phyloP scores from a whole-genome alignment of 257 asterid genomes.

The Solanum sparsipilum region DNA sequence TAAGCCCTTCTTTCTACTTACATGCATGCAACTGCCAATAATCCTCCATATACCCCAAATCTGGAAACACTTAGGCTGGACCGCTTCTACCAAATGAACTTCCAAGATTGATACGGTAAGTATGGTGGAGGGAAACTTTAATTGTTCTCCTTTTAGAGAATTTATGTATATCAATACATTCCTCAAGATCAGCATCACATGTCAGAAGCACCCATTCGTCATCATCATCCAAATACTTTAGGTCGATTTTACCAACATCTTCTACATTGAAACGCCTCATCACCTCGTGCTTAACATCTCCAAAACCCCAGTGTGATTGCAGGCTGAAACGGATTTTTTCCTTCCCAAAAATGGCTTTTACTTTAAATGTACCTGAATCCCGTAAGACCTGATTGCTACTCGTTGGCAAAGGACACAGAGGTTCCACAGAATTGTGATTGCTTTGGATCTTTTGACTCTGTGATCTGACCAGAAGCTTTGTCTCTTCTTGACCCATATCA shows the following conservation, averaged over 20 bases:
- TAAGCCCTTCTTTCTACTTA: background rate
- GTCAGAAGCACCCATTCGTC: constrained; percentile 77
- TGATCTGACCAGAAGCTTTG: constrained; percentile 42
- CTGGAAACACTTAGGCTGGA: constrained; percentile 15
- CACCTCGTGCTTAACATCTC: constrained; percentile 41
- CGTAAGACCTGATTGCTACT: constrained; percentile 15
- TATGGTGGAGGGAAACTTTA: constrained; percentile 40
- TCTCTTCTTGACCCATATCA: constrained; percentile 33
- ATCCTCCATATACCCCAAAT: background rate
- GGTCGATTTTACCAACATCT: constrained; percentile 26
- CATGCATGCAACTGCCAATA: background rate
- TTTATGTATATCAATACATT: constrained; percentile 61
- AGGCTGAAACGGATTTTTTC: constrained; percentile 63
- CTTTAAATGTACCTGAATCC: constrained; percentile 21
- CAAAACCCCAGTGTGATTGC: constrained; percentile 48
- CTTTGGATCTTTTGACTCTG: constrained; percentile 43
- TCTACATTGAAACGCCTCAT: constrained; percentile 54
- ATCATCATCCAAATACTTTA: constrained; percentile 74
- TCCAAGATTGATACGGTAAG: constrained; percentile 34
- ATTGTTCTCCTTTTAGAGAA: constrained; percentile 40
- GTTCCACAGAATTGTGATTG: constrained; percentile 22
- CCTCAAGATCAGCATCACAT: constrained; percentile 82
- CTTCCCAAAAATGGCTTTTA: constrained; percentile 61
- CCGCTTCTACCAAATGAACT: constrained; percentile 51
- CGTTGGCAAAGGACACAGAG: constrained; percentile 24